Base-by-base conservation (phyloP, 73 alveolate species). In the Blepharisma japonicum region DNA sequence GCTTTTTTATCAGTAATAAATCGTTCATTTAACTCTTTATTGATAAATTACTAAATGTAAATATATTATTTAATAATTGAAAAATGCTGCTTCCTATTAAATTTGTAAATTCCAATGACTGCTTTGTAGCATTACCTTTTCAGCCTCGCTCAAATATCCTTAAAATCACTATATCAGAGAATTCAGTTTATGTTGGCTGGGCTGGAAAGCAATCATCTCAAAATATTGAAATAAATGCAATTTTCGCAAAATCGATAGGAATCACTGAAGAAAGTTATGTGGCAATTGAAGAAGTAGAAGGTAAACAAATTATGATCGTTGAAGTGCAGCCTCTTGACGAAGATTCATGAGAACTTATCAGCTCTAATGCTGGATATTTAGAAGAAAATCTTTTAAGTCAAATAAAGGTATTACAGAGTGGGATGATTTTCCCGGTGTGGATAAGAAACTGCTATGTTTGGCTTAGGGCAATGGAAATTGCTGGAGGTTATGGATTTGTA, bases 251-350 rank as follows among this genome's bases (percentile, higher is more conserved):
- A 61, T n/a, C 74, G 0, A 8, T 61, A 61, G 47, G 47, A 8
- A 8, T 61, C n/a, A 25, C 18, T 61, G 74, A 61, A 61, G 46
- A 14, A n/a, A 14, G 74, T 2, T 11, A 20, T 8, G 74, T 61
- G 5, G 11, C 74, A 8, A 18, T 61, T 18, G 74, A 61, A 61
- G 38, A 11, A 14, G 46, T 25, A 20, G 50, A 14, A 25, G 47
- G n/a, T 4, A 14, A 39, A 18, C 74, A 8, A 61, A 14, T 14
- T 20, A 18, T 3, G 0, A 61, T 14, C 2, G 74, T 61, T 61
- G 74, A 61, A 61, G 23, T 61, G 14, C 47, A 61, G 74, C 74
- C 74, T 14, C 47, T 39, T 14, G 74, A 61, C 74, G 74, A 61
- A 25, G 74, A 61, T 61, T 61, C 74, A 11, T 61, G 74, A 39